These are phyloP conservation scores for Stenocarpella maydis DNA, from an alignment of 2,329 filamentous ascomycete genomes.

Conservation along the genomic window DNA sequence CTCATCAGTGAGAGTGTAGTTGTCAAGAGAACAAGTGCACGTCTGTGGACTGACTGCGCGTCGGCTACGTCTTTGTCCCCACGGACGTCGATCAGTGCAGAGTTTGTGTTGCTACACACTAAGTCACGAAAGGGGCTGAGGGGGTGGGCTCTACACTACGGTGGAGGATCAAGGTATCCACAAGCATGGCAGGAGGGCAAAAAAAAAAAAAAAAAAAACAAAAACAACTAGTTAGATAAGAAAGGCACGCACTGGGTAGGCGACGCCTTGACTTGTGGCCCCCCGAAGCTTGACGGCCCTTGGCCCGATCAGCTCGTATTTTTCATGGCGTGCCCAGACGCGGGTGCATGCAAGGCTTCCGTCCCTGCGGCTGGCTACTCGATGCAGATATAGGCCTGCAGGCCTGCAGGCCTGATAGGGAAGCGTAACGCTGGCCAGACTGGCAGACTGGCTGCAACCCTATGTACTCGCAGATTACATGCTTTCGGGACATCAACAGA, in stretches of 20 bases:
- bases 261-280: constrained; percentile 23
- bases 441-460: no score
- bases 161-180: not conserved
- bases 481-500: constrained; percentile 21
- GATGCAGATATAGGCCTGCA: no score
- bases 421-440: no score
- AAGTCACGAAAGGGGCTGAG: constrained; percentile 28
- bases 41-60: not conserved
- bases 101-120: constrained; percentile 25
- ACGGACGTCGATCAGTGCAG: constrained; percentile 9
- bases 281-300: constrained; percentile 19
- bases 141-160: constrained; percentile 25
- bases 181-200: no score
- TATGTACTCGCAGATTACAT: not conserved
- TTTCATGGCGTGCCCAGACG: constrained; percentile 8
- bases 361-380: no score
- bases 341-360: not conserved
- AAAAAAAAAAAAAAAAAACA: not conserved
- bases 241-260: no score
- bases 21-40: not conserved
- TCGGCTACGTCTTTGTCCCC: not conserved
- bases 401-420: no score
- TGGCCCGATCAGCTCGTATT: constrained; percentile 24
- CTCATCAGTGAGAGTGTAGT: no score
- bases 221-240: not conserved